Percentiles rank a stretch among this genome's conserved stretches.
Conservation (phyloP, 768 basidiomycete species). For the Podaxis pistillaris region DNA sequence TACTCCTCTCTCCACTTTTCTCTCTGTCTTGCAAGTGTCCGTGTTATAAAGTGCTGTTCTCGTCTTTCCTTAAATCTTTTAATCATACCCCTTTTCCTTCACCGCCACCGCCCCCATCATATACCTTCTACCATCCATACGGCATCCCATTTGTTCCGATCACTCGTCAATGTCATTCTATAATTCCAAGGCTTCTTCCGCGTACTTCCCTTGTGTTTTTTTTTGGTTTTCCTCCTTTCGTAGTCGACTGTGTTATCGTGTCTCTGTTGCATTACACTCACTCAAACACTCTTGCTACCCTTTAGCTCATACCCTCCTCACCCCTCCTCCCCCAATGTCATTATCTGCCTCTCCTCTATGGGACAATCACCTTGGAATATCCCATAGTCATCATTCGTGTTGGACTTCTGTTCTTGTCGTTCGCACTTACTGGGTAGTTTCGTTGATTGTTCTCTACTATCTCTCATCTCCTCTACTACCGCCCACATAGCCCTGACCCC, state of each 20-base stretch:
- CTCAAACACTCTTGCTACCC: neutral
- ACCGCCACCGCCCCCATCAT: neutral
- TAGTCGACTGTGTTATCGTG: conserved; percentile 13
- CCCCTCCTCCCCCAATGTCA: neutral
- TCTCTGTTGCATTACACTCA: conserved; percentile 5
- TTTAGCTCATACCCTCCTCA: neutral
- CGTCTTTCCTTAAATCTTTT: neutral
- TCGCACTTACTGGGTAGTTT: neutral
- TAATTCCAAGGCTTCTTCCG: neutral
- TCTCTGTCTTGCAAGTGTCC: conserved; percentile 2
- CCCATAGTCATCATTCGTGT: neutral
- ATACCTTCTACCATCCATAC: neutral
- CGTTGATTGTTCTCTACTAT: neutral
- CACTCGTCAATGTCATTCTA: neutral
- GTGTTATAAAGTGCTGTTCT: neutral
- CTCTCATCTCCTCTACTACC: neutral
- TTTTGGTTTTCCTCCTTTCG: neutral
- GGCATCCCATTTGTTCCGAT: neutral
- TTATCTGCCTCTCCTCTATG: neutral
- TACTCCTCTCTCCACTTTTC: neutral
- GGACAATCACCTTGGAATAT: neutral
- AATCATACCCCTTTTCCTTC: conserved; percentile 15
- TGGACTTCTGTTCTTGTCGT: neutral
- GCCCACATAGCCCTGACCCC: neutral
- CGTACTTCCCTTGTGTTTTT: neutral